Evolutionary conservation across 805 yeast species (phyloP), one percentile per base, ranked within the genome.

Genomic region (Saccharomycopsis sp.): DNA sequence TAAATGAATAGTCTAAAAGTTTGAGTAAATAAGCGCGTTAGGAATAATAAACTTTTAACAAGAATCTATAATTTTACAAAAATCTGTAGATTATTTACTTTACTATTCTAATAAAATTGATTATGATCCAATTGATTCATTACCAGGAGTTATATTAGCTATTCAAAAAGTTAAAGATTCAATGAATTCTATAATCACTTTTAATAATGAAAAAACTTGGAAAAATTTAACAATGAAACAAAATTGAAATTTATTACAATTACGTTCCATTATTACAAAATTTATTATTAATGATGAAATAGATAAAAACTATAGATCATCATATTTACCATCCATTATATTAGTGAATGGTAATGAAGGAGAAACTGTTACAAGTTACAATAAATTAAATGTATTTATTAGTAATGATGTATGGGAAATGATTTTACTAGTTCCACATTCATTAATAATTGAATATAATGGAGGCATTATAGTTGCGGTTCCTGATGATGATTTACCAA

Each of bases 331-430:
- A 3, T 72, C 72, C 32, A 45, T 69, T 14, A 37, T 67, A 6
- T 50, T 67, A n/a, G 72, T 64, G 43, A 59, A 65, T 35, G 72
- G 71, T 36, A 60, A 61, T 38, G 49, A 54, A 10, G 70, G 69
- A 4, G 33, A 44, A 3, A 36, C 44, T 2, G 40, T 55, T 18
- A 34, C 41, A 18, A 37, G 53, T 1, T 54, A 58, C 33, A 55
- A 52, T 19, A 15, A 43, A 12, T 18, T 40, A 17, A 38, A 39
- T 26, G 74, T 89, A 1, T 85, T 63, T 52, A 54, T 83, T 5
- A 79, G 94, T 0, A 60, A 77, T 39, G 84, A 84, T 59, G 61
- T 78, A 0, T 85, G 95, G 95, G 58, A 58, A 17, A 54, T 62
- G 43, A 69, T 74, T 1, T 51, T 74, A 8, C 70, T 74, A 20